phyloP scores from a whole-genome alignment of 257 asterid species.

The Marsdenia floribunda region DNA sequence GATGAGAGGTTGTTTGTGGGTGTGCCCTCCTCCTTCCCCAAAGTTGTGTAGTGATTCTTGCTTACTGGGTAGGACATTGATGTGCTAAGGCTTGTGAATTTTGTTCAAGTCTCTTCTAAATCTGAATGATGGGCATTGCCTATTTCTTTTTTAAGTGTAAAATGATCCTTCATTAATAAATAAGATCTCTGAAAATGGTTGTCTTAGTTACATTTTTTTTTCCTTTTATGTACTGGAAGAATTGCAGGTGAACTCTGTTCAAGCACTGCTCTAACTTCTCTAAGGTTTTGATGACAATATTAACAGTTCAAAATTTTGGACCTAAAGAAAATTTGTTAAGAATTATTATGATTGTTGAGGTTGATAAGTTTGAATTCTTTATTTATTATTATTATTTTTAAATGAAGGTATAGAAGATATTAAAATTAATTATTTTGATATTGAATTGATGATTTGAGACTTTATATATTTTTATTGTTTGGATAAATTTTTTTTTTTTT shows the following conservation, averaged over 20 bases:
- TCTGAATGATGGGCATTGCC: conserved; percentile 19
- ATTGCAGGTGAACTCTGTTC: background rate
- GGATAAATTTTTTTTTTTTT: too few relatives aligned
- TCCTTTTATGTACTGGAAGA: background rate
- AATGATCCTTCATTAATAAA: background rate
- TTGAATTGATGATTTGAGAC: too few relatives aligned
- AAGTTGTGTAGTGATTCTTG: conserved; percentile 16
- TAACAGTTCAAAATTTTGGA: too few relatives aligned
- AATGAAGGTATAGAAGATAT: too few relatives aligned
- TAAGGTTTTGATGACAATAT: too few relatives aligned
- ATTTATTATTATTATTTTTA: too few relatives aligned
- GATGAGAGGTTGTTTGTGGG: conserved; percentile 82
- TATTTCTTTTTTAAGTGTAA: conserved; percentile 10
- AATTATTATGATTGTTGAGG: too few relatives aligned
- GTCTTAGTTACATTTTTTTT: background rate
- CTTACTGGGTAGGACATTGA: conserved; percentile 15
- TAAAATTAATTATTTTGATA: too few relatives aligned
- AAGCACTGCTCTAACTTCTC: background rate
- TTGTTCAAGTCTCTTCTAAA: conserved; percentile 20
- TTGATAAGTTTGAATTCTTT: too few relatives aligned
- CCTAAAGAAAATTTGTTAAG: too few relatives aligned
- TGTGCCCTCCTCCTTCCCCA: conserved; percentile 78
- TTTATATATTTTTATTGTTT: too few relatives aligned
- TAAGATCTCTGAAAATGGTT: background rate
- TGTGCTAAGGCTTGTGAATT: conserved; percentile 18